These are phyloP conservation scores for Magnolia kwangsiensis DNA, from an alignment of 164 flowering plant species.

Conservation along the genomic window DNA sequence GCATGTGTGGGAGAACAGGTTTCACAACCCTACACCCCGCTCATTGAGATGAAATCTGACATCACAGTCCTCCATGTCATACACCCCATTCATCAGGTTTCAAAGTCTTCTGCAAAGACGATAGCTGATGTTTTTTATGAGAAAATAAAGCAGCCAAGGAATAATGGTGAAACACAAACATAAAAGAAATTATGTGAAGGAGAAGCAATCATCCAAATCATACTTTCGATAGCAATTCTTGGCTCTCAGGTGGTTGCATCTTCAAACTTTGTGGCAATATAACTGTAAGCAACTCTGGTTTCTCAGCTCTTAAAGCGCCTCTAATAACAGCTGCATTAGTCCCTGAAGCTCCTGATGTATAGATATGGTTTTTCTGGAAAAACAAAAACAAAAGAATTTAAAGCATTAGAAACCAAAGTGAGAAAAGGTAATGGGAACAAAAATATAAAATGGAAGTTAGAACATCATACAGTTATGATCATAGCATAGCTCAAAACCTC, in stretches of 20 bases:
- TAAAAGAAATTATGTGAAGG: background rate
- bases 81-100: no score
- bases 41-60: no score
- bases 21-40: no score
- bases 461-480: conserved; percentile 83
- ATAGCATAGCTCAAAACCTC: conserved; percentile 98
- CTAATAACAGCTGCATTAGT: conserved; percentile 99
- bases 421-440: background rate
- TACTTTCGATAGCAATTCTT: conserved; percentile 87
- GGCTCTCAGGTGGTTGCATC: conserved; percentile 97
- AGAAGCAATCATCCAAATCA: conserved; percentile 19
- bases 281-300: conserved; percentile 89
- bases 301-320: conserved; percentile 92
- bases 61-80: no score
- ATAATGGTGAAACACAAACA: background rate
- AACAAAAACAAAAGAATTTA: background rate
- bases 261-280: conserved; percentile 93
- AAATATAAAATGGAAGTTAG: conserved; percentile 2
- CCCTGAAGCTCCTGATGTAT: conserved; percentile 96
- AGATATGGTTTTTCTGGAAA: conserved; percentile 93
- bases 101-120: no score
- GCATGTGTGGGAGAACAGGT: no score
- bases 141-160: background rate
- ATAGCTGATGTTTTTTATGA: no score
- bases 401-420: background rate